Evolutionary conservation across 495 filamentous ascomycete genomes (phyloP), one percentile per base, ranked within the genome.

Genomic region (Bathelium albidoporum): DNA sequence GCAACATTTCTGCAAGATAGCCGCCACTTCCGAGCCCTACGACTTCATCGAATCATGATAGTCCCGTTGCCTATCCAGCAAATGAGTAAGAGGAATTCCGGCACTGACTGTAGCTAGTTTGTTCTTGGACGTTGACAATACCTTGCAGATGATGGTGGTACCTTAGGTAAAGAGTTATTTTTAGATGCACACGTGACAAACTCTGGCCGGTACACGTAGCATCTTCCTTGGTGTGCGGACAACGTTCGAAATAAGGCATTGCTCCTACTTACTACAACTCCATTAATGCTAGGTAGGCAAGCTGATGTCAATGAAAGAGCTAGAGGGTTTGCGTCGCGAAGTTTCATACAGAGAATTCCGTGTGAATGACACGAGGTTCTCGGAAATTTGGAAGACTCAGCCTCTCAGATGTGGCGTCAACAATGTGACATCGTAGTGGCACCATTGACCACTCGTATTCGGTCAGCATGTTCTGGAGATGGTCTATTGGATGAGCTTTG

Each of bases 321-420:
- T 5, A 20, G 20, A 29, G 22, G 22, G 5, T 28, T 55, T 55
- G 49, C 24, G 29, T 55, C 11, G 24, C 49, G 29, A 55, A 55
- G 49, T 16, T 29, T 29, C 24, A 55, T 10, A 55, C 11, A 26
- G 9, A 28, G 49, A n/a, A 11, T 24, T 29, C 22, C 49, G 20
- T 29, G 49, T 55, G 49, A 24, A 55, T 55, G 49, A 55, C 49
- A 55, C 49, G 49, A 55, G 49, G 49, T 16, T 55, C 20, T 55
- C 9, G 49, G 7, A 20, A 55, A 5, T 9, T 29, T 24, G 24
- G 5, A 2, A 29, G 49, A 7, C 24, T 5, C 24, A 49, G 44
- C 49, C 26, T 26, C 24, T 55, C 49, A 29, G 9, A 24, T 26
- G 49, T 29, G 24, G 49, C 24, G 29, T 5, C 11, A 24, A 55